Conservation (phyloP, 2,329 filamentous ascomycete species). For the Paecilomyces dactylethromorphus region DNA sequence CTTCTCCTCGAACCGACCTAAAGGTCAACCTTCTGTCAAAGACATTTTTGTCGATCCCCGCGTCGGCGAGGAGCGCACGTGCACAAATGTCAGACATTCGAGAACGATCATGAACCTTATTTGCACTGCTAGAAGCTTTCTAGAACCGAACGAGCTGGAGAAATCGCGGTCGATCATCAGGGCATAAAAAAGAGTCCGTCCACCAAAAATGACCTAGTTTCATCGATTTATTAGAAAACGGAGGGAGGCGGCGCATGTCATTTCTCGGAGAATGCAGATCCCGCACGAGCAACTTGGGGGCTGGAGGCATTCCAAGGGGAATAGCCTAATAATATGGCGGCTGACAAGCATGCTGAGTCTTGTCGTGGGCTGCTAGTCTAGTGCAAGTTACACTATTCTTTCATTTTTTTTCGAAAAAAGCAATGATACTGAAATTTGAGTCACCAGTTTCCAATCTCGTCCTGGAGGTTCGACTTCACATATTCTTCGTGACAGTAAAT, state of each 20-base stretch:
- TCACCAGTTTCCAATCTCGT: neutral
- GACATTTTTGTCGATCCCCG: neutral
- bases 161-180: neutral
- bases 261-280: neutral
- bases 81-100: neutral
- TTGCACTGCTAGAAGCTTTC: neutral
- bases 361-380: neutral
- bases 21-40: neutral
- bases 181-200: neutral
- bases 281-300: neutral
- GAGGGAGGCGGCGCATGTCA: neutral
- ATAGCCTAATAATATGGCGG: neutral
- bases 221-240: neutral
- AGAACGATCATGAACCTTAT: neutral
- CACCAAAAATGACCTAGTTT: neutral
- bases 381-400: neutral
- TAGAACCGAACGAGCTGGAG: neutral
- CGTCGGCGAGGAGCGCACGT: neutral
- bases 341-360: neutral
- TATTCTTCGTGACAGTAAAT: neutral
- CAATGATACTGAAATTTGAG: neutral
- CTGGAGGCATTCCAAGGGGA: neutral
- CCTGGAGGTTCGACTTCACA: neutral
- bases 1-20: neutral
- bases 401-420: neutral